Percentiles rank a stretch among this genome's conserved stretches.
phyloP scores from a whole-genome alignment of 257 asterid genomes.

The Gentiana dahurica region DNA sequence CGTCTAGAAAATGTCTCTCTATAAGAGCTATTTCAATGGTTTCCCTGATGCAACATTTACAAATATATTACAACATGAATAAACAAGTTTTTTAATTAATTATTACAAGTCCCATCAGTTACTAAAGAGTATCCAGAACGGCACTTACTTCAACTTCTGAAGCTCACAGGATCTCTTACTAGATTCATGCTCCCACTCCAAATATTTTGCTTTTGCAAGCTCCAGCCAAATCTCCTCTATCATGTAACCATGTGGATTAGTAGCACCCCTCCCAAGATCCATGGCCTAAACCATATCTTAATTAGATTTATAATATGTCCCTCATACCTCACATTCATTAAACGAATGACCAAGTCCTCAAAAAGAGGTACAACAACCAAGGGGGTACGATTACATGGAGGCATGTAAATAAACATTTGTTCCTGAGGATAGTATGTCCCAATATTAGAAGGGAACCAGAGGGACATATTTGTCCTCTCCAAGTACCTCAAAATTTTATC shows the following conservation, averaged over 20 bases:
- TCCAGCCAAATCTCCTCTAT: conserved; percentile 94
- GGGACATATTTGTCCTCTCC: too few relatives aligned
- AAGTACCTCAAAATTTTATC: too few relatives aligned
- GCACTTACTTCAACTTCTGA: conserved; percentile 51
- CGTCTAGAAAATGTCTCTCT: conserved; percentile 40
- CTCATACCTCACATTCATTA: too few relatives aligned
- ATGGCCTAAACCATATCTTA: conserved; percentile 39
- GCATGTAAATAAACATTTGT: too few relatives aligned
- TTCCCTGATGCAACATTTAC: conserved; percentile 34
- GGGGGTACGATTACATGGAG: too few relatives aligned
- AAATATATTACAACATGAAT: conserved; percentile 10
- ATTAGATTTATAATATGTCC: background rate
- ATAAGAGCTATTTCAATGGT: conserved; percentile 62
- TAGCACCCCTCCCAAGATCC: conserved; percentile 75
- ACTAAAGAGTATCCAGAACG: background rate
- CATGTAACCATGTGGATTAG: conserved; percentile 65
- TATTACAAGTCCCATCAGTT: too few relatives aligned
- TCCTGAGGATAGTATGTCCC: too few relatives aligned
- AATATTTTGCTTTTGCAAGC: conserved; percentile 81
- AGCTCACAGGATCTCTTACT: conserved; percentile 62
- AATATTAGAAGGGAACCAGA: too few relatives aligned
- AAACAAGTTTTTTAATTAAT: background rate
- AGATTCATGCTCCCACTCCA: conserved; percentile 75
- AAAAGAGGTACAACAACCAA: too few relatives aligned
- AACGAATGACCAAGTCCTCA: too few relatives aligned